Evolutionary conservation across 371 early-diverging fungal species (phyloP).

Genomic region (Phascolomyces articulosus): DNA sequence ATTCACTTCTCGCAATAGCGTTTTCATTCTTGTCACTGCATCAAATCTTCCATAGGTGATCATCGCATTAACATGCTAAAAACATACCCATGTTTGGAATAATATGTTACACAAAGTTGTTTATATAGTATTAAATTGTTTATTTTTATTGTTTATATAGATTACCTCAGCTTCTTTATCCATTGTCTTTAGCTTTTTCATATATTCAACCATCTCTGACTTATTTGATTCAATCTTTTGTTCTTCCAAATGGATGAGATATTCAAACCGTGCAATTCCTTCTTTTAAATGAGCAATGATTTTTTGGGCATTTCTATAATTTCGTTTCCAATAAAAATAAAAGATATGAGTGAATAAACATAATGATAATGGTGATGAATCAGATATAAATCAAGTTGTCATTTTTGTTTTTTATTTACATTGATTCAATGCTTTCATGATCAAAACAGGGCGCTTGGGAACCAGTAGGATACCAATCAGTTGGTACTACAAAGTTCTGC

Average conservation of each 20-base stretch:
- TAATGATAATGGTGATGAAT: no score
- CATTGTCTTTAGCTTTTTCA: slow-evolving; percentile 6
- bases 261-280: slow-evolving; percentile 12
- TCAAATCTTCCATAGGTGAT: slow-evolving; percentile 4
- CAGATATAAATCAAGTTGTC: no score
- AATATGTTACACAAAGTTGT: not conserved
- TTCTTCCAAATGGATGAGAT: slow-evolving; percentile 8
- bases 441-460: not conserved
- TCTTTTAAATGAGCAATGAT: slow-evolving; percentile 4
- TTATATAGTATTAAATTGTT: no score
- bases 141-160: not conserved
- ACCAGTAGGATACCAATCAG: slow-evolving; percentile 3
- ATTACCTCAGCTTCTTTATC: slow-evolving; percentile 9
- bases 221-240: slow-evolving; percentile 2
- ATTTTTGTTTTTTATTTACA: not conserved
- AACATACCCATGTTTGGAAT: no score
- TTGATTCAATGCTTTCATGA: not conserved
- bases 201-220: not conserved
- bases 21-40: not conserved
- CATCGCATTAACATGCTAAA: slow-evolving; percentile 1
- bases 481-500: slow-evolving; percentile 12
- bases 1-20: not conserved
- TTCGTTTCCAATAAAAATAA: not conserved
- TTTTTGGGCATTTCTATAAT: not conserved
- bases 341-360: not conserved